phyloP scores from a whole-genome alignment of 176 grass and related monocot genomes.

The Paspalum vaginatum region DNA sequence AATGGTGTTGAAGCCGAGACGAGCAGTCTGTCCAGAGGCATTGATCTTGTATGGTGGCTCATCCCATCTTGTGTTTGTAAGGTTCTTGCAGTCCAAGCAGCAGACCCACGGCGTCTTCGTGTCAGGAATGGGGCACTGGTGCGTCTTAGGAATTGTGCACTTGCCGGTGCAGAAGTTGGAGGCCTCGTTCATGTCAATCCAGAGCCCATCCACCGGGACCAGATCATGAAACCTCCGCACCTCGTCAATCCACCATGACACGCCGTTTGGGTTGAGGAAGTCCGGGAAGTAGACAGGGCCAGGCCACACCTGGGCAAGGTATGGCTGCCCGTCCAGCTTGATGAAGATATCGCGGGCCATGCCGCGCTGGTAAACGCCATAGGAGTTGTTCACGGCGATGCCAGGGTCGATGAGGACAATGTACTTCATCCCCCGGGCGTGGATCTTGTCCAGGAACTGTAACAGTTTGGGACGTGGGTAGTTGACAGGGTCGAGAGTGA shows the following conservation, averaged over 20 bases:
- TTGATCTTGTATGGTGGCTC: conserved; percentile 98
- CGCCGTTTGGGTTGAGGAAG: conserved; percentile 70
- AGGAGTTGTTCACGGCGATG: conserved; percentile 76
- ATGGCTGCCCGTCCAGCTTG: conserved; percentile 72
- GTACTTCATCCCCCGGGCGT: conserved; percentile 82
- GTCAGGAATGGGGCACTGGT: conserved; percentile 57
- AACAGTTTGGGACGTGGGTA: conserved; percentile 82
- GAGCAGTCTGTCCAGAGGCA: conserved; percentile 61
- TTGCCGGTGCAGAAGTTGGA: conserved; percentile 97
- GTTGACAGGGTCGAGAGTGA: conserved; percentile 73
- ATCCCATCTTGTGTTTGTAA: conserved; percentile 87
- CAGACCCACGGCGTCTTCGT: conserved; percentile 76
- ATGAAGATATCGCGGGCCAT: conserved; percentile 82
- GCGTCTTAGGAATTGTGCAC: conserved; percentile 67
- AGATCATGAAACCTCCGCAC: conserved; percentile 79
- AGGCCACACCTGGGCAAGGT: conserved; percentile 94
- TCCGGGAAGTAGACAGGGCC: conserved; percentile 95
- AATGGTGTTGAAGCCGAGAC: conserved; percentile 82
- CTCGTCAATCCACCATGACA: conserved; percentile 93
- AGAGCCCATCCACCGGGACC: conserved; percentile 80
- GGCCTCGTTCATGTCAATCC: conserved; percentile 99
- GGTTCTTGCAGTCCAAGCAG: conserved; percentile 97
- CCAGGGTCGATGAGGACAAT: conserved; percentile 93
- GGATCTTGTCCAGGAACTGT: conserved; percentile 74
- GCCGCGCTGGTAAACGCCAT: conserved; percentile 75